phyloP scores from a whole-genome alignment of 257 asterid genomes.

The Capsicum chinense region DNA sequence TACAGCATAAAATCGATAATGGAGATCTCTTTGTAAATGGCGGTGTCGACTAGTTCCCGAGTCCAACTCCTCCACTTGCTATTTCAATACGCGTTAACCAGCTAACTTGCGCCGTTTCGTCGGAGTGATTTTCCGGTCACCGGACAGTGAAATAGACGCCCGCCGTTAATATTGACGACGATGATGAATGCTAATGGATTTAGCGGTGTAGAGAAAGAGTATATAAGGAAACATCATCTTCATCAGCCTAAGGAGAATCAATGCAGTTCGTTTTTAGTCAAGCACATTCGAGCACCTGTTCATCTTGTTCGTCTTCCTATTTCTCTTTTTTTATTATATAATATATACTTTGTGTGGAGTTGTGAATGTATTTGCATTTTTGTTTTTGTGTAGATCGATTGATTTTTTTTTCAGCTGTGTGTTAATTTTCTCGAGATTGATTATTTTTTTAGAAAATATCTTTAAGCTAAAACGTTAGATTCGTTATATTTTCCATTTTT shows the following conservation, averaged over 20 bases:
- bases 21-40: constrained; percentile 28
- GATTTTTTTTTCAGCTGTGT: constrained; percentile 26
- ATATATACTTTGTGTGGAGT: not conserved
- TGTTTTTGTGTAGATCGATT: constrained; percentile 21
- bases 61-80: constrained; percentile 29
- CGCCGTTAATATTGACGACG: not conserved
- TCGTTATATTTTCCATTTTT: constrained; percentile 7
- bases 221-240: constrained; percentile 58
- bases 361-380: not conserved
- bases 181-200: constrained; percentile 57
- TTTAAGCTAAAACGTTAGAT: not conserved
- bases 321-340: not conserved
- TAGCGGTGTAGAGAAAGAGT: constrained; percentile 55
- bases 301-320: constrained; percentile 59
- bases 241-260: constrained; percentile 62
- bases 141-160: not conserved
- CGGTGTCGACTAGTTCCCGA: constrained; percentile 19
- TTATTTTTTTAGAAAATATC: not conserved
- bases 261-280: constrained; percentile 67
- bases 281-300: constrained; percentile 71
- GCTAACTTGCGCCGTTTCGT: not conserved
- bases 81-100: constrained; percentile 23
- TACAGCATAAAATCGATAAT: not conserved
- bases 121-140: not conserved
- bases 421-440: constrained; percentile 18